Conservation (phyloP, 495 filamentous ascomycete species). For the Corynascus novoguineensis region DNA sequence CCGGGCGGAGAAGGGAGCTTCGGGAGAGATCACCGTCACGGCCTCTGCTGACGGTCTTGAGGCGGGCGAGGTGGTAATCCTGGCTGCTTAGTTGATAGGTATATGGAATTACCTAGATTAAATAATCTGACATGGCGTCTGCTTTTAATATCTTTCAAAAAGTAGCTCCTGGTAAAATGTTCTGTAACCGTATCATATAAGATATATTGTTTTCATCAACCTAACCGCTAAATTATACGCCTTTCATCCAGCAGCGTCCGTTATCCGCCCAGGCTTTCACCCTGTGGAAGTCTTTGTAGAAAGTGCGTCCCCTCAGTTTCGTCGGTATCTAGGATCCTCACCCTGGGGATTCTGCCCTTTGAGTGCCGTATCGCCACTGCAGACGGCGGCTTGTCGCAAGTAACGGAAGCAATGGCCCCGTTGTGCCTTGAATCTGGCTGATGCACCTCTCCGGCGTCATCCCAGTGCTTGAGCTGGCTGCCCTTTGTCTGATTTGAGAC, state of each 20-base stretch:
- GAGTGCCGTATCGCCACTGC: constrained; percentile 13
- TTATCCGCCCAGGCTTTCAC: constrained; percentile 5
- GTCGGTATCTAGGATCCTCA: not conserved
- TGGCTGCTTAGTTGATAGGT: not conserved
- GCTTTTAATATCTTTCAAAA: no score
- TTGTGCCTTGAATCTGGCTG: not conserved
- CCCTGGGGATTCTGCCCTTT: constrained; percentile 1
- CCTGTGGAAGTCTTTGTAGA: constrained; percentile 7
- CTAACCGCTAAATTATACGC: not conserved
- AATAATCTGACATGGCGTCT: no score
- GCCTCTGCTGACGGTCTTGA: not conserved
- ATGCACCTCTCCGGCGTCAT: not conserved
- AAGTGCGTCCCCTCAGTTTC: constrained; percentile 2
- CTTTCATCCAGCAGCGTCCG: not conserved
- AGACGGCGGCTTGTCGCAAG: constrained; percentile 1
- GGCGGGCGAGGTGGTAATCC: not conserved
- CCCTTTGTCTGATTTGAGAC: not conserved
- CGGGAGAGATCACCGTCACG: not conserved
- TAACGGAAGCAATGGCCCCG: constrained; percentile 16
- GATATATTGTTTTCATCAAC: no score
- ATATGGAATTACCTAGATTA: not conserved
- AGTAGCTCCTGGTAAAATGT: no score
- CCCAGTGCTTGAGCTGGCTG: not conserved
- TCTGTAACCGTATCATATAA: no score
- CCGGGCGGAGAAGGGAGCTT: constrained; percentile 18